Conservation (phyloP, 1,284 basidiomycete genomes). For the Ceratobasidium sp. region DNA sequence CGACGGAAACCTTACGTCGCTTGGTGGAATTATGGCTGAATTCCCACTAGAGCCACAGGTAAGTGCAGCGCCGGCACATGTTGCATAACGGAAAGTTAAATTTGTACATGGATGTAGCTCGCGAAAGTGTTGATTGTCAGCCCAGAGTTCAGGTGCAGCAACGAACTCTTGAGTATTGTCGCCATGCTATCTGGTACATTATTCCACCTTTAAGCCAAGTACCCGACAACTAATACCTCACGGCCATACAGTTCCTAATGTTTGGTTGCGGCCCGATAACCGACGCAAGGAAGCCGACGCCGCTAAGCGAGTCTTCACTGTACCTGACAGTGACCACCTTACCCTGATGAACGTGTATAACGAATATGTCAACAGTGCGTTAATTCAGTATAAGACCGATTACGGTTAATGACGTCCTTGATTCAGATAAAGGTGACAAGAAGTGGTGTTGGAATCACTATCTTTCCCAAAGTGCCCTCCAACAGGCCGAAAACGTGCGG, state of each 20-base stretch:
- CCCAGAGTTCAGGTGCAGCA: conserved; percentile 95
- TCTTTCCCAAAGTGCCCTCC: conserved; percentile 85
- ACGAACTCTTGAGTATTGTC: conserved; percentile 95
- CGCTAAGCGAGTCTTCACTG: conserved; percentile 89
- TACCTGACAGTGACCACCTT: conserved; percentile 96
- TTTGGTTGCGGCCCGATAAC: conserved; percentile 93
- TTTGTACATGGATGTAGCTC: conserved; percentile 63
- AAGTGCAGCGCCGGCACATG: conserved; percentile 6
- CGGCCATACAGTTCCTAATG: conserved; percentile 82
- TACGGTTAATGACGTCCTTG: not conserved
- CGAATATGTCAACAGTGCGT: conserved; percentile 86
- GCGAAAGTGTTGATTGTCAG: conserved; percentile 96
- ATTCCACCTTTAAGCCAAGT: not conserved
- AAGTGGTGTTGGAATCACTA: conserved; percentile 97
- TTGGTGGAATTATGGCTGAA: conserved; percentile 96
- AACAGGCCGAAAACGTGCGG: conserved; percentile 97
- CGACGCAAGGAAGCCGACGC: conserved; percentile 91
- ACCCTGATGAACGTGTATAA: conserved; percentile 98
- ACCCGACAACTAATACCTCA: too few relatives aligned
- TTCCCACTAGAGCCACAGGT: conserved; percentile 98
- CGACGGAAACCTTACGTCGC: conserved; percentile 89
- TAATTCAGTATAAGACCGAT: not conserved
- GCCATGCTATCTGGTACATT: conserved; percentile 93
- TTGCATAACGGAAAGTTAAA: not conserved
- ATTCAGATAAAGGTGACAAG: conserved; percentile 76